Conservation (phyloP, 2,329 filamentous ascomycete genomes). For the Lachnellula arida region DNA sequence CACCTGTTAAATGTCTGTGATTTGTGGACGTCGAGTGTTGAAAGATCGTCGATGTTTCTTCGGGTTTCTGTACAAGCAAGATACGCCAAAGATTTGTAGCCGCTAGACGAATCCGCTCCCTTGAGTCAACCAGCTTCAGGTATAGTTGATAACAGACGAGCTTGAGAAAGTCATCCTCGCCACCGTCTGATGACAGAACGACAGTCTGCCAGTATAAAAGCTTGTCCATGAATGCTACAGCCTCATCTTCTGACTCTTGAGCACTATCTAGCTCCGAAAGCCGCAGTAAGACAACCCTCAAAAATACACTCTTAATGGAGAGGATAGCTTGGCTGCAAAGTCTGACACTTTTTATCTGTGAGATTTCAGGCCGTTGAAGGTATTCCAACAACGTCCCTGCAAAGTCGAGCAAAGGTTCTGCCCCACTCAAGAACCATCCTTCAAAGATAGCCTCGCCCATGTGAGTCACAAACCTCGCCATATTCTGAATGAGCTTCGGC, state of each 20-base stretch:
- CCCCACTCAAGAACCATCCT: conserved; percentile 92
- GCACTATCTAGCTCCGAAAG: conserved; percentile 77
- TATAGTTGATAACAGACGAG: conserved; percentile 93
- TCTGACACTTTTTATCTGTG: conserved; percentile 78
- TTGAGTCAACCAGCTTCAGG: conserved; percentile 72
- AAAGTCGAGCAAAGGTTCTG: conserved; percentile 79
- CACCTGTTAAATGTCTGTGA: conserved; percentile 65
- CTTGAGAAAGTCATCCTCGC: conserved; percentile 76
- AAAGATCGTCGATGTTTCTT: conserved; percentile 71
- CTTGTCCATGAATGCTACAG: conserved; percentile 71
- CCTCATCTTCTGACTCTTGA: conserved; percentile 54
- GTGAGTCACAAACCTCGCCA: conserved; percentile 75
- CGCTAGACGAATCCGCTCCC: conserved; percentile 62
- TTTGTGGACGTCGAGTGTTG: conserved; percentile 65
- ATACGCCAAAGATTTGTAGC: conserved; percentile 88
- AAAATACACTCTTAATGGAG: conserved; percentile 70
- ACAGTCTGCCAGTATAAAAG: conserved; percentile 96
- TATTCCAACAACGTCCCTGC: conserved; percentile 82
- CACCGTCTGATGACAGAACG: conserved; percentile 70
- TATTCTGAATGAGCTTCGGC: conserved; percentile 78
- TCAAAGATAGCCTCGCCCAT: conserved; percentile 89
- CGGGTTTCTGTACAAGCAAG: conserved; percentile 86
- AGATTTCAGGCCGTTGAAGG: conserved; percentile 77
- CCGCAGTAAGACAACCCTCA: conserved; percentile 72
- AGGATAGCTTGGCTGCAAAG: conserved; percentile 81